phyloP scores from a whole-genome alignment of 768 basidiomycete species.

The Tremella fuciformis region DNA sequence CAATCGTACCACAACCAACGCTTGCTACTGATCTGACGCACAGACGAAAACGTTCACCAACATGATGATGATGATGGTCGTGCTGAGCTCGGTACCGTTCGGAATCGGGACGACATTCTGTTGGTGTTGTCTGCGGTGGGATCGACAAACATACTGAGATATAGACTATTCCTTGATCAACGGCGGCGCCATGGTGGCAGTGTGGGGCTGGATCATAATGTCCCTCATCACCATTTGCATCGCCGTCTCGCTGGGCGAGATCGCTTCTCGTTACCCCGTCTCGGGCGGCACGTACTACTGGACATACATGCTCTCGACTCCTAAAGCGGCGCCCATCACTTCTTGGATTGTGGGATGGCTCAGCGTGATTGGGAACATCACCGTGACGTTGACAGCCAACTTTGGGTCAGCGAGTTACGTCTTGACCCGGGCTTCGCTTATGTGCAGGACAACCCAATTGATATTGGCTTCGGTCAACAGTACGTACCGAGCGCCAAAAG shows the following conservation, averaged over 20 bases:
- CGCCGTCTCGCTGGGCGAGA: constrained; percentile 33
- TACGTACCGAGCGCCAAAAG: too few species aligned
- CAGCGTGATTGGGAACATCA: constrained; percentile 66
- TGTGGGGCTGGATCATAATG: constrained; percentile 41
- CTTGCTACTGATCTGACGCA: too few species aligned
- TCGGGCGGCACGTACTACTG: constrained; percentile 54
- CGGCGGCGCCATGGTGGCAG: constrained; percentile 27
- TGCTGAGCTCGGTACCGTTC: constrained; percentile 29
- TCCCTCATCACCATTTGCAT: constrained; percentile 28
- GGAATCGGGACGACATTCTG: constrained; percentile 33
- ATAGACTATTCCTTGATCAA: constrained; percentile 27
- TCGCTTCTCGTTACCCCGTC: constrained; percentile 32
- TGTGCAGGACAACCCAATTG: too few species aligned
- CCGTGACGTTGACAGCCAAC: constrained; percentile 62
- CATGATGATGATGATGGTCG: constrained; percentile 31
- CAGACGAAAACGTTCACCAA: constrained; percentile 34
- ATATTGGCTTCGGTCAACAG: too few species aligned
- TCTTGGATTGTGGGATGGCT: constrained; percentile 70
- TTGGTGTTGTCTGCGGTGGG: background rate
- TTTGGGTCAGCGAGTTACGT: constrained; percentile 57
- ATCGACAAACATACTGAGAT: background rate
- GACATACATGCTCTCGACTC: constrained; percentile 62
- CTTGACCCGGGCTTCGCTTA: too few species aligned
- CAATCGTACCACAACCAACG: too few species aligned
- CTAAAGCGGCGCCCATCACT: constrained; percentile 56